These are phyloP conservation scores for Colletotrichum kahawae DNA, from an alignment of 2,329 filamentous ascomycete species.

Conservation along the genomic window DNA sequence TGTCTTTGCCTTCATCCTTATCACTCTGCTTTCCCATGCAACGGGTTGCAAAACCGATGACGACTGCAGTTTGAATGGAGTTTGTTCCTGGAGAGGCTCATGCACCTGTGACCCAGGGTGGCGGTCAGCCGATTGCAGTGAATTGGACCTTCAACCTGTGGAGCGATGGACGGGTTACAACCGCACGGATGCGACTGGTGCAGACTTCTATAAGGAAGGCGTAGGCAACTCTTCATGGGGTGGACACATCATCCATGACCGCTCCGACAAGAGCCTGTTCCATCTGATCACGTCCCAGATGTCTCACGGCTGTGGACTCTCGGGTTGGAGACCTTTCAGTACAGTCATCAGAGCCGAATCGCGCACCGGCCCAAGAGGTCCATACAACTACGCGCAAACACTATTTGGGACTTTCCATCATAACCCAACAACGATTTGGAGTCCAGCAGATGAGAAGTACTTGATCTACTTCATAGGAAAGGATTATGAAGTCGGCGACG, in stretches of 20 bases:
- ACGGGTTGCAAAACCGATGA: conserved; percentile 26
- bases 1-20: background rate
- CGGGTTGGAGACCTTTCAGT: conserved; percentile 51
- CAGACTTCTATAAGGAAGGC: conserved; percentile 11
- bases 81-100: conserved; percentile 21
- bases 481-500: conserved; percentile 24
- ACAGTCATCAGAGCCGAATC: conserved; percentile 52
- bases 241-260: conserved; percentile 50
- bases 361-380: conserved; percentile 44
- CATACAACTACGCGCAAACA: conserved; percentile 45
- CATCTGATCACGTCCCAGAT: conserved; percentile 53
- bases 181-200: conserved; percentile 34
- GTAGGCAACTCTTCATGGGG: conserved; percentile 53
- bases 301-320: conserved; percentile 47
- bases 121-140: conserved; percentile 46
- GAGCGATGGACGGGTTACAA: conserved; percentile 49
- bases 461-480: conserved; percentile 50
- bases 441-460: conserved; percentile 46
- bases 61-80: conserved; percentile 35
- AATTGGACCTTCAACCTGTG: conserved; percentile 48
- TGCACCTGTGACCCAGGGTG: conserved; percentile 47
- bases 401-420: conserved; percentile 49
- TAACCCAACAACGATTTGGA: conserved; percentile 50
- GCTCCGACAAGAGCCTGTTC: conserved; percentile 37
- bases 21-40: background rate